Base-by-base conservation (phyloP, 805 yeast species). In the Wickerhamomyces canadensis region DNA sequence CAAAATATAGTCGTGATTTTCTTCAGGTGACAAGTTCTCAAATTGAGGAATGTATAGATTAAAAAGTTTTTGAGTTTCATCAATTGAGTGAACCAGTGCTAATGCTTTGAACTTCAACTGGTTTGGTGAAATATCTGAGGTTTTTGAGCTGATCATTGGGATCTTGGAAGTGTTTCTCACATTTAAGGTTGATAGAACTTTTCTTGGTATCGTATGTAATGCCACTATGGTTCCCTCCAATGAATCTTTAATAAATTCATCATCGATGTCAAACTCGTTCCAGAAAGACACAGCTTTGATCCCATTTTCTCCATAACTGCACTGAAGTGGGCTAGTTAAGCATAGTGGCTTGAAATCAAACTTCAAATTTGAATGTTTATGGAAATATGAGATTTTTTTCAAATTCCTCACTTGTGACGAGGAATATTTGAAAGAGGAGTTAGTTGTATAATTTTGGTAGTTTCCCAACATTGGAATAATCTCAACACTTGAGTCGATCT, bases 1-100 rank as follows among this genome's bases (percentile, higher is more conserved):
- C 2, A 84, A 37, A 0, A 83, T 43, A 43, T 52, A 48, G 1
- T 49, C 55, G 5, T 52, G 52, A 13, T 60, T 48, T 0, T 45
- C 15, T 4, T 41, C 16, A 10, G 45, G 46, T 1, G 52, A 25
- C 2, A 62, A 11, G 2, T 39, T 31, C 24, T 40, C 48, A 28
- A 24, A 36, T 2, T 31, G 27, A 0, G 86, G 87, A 0, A 82
- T 60, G 47, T 83, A 78, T 1, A 86, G 35, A 40, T 82, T 78
- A 31, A 84, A 48, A 13, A 61, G 44, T 9, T 61, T 51, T 1
- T 58, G 50, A 0, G 42, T 39, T 0, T 43, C 40, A 45, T 80
- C 71, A 11, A 85, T 58, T 1, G 91, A 81, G 51, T 87, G 96
- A 0, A 86, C 65, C 34, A 85, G 62, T 1, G 74, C 78, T 24